These are phyloP conservation scores for Oehlia diaphana DNA, from an alignment of 192 early-diverging fungal species.

Conservation along the genomic window DNA sequence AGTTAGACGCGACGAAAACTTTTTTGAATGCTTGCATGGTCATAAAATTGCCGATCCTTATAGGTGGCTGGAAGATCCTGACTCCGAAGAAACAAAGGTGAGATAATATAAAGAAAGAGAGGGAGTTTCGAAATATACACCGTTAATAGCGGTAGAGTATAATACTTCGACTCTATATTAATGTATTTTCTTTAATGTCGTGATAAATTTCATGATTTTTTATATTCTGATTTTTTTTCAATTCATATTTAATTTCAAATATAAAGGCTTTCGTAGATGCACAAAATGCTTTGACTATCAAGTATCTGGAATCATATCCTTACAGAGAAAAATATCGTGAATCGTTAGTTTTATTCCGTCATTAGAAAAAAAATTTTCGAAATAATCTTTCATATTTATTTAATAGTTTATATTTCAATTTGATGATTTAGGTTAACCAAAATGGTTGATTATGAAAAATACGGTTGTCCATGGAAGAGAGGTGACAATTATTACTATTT, in stretches of 20 bases:
- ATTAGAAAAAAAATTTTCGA: background rate
- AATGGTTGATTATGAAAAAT: conserved; percentile 59
- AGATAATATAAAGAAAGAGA: conserved; percentile 4
- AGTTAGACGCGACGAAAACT: conserved; percentile 51
- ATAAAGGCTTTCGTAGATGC: conserved; percentile 28
- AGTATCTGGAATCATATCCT: conserved; percentile 47
- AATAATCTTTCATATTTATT: background rate
- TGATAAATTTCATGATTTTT: background rate
- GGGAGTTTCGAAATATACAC: background rate
- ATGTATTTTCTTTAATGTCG: background rate
- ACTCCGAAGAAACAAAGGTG: conserved; percentile 57
- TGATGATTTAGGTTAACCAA: conserved; percentile 48
- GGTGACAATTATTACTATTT: conserved; percentile 69
- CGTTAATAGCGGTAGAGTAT: background rate
- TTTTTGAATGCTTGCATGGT: conserved; percentile 40
- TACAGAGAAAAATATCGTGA: conserved; percentile 37
- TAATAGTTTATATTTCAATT: background rate
- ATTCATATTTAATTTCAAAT: background rate
- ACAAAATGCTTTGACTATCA: conserved; percentile 54
- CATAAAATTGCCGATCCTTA: conserved; percentile 54
- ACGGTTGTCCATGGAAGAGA: conserved; percentile 52
- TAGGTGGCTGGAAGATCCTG: conserved; percentile 69
- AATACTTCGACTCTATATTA: background rate
- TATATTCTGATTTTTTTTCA: background rate
- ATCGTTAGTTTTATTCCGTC: conserved; percentile 28